phyloP scores from a whole-genome alignment of 2,329 filamentous ascomycete genomes.

The Aspergillus flavus region DNA sequence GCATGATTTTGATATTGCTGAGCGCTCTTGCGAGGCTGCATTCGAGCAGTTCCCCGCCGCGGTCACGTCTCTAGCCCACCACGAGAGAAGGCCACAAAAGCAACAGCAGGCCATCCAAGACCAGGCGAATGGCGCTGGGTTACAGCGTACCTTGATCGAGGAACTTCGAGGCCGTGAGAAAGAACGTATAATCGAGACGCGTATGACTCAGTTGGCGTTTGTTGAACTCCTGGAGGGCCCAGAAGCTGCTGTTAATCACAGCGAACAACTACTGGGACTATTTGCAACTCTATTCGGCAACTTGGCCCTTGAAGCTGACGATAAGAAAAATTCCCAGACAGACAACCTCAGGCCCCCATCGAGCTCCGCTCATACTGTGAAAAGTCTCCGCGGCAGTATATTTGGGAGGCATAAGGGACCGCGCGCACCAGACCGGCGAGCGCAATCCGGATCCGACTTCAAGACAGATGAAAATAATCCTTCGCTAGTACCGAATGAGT shows the following conservation, averaged over 20 bases:
- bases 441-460: slow-evolving; percentile 40
- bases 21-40: slow-evolving; percentile 82
- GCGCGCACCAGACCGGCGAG: slow-evolving; percentile 47
- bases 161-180: slow-evolving; percentile 84
- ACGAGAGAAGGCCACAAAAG: slow-evolving; percentile 46
- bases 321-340: slow-evolving; percentile 27
- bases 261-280: slow-evolving; percentile 78
- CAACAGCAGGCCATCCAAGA: slow-evolving; percentile 26
- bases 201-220: slow-evolving; percentile 89
- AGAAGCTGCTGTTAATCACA: slow-evolving; percentile 82
- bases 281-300: slow-evolving; percentile 81
- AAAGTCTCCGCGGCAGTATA: slow-evolving; percentile 73
- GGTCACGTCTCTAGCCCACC: slow-evolving; percentile 67
- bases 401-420: slow-evolving; percentile 66
- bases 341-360: slow-evolving; percentile 61
- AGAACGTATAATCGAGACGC: slow-evolving; percentile 85
- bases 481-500: slow-evolving; percentile 27
- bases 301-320: slow-evolving; percentile 45
- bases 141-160: slow-evolving; percentile 63
- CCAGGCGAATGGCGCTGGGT: slow-evolving; percentile 16
- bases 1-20: slow-evolving; percentile 80
- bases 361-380: slow-evolving; percentile 70
- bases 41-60: slow-evolving; percentile 85
- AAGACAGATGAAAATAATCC: slow-evolving; percentile 12
- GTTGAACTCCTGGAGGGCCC: slow-evolving; percentile 82